Conservation (phyloP, 2,329 filamentous ascomycete species). For the Blumeriella jaapii region DNA sequence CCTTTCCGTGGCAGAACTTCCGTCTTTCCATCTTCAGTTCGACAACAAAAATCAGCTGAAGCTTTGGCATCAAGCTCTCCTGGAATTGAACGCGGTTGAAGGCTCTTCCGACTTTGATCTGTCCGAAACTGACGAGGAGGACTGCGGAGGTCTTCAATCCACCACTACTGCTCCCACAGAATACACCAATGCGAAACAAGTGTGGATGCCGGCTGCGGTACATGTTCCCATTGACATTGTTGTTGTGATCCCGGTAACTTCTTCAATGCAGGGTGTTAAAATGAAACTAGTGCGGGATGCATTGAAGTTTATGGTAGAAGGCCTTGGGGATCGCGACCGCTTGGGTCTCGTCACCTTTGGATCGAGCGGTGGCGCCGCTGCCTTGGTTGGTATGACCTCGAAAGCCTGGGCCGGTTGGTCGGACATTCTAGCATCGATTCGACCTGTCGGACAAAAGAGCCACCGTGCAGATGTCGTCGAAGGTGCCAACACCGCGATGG, state of each 20-base stretch:
- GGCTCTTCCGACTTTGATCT: slow-evolving; percentile 64
- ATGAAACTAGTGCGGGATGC: slow-evolving; percentile 89
- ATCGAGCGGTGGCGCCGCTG: slow-evolving; percentile 83
- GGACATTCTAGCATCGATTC: slow-evolving; percentile 74
- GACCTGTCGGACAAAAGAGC: slow-evolving; percentile 92
- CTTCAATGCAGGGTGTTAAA: slow-evolving; percentile 98
- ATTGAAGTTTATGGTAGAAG: slow-evolving; percentile 81
- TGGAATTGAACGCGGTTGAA: slow-evolving; percentile 69
- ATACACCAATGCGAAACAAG: slow-evolving; percentile 57
- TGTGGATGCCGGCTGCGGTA: slow-evolving; percentile 32
- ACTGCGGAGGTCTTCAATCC: slow-evolving; percentile 73
- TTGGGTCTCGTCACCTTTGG: slow-evolving; percentile 98
- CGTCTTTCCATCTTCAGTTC: slow-evolving; percentile 88
- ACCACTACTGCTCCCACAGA: slow-evolving; percentile 83
- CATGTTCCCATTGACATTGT: slow-evolving; percentile 94
- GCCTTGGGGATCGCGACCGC: slow-evolving; percentile 81
- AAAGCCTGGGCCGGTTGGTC: slow-evolving; percentile 90
- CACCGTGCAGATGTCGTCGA: slow-evolving; percentile 93
- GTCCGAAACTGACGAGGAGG: slow-evolving; percentile 81
- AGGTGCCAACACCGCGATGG: slow-evolving; percentile 96
- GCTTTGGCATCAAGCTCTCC: slow-evolving; percentile 76
- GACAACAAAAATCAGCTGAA: slow-evolving; percentile 75
- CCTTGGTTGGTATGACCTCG: slow-evolving; percentile 95
- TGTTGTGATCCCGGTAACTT: slow-evolving; percentile 92
- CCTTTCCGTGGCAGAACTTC: slow-evolving; percentile 82